Evolutionary conservation across 1,284 basidiomycete species (phyloP).

Genomic region (Fomitopsis pinicola): DNA sequence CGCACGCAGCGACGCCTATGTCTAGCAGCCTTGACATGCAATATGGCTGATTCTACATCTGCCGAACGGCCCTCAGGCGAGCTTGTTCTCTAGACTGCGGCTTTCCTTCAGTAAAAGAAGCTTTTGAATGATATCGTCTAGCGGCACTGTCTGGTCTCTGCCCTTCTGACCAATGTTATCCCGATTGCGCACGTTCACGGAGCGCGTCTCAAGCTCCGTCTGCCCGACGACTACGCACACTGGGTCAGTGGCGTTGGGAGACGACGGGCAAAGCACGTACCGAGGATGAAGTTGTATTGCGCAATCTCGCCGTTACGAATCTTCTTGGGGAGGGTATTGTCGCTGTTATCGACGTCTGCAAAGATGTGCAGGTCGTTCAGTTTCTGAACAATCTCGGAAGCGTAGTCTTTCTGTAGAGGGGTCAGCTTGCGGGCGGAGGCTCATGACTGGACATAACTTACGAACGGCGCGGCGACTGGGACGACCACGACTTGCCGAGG

Average conservation of each 20-base stretch:
- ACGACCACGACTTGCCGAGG: slow-evolving; percentile 94
- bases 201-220: slow-evolving; percentile 79
- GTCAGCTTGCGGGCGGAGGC: not conserved
- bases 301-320: slow-evolving; percentile 90
- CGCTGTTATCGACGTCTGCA: slow-evolving; percentile 89
- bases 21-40: not conserved
- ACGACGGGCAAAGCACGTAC: slow-evolving; percentile 40
- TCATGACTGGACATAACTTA: slow-evolving; percentile 38
- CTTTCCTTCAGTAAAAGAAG: slow-evolving; percentile 62
- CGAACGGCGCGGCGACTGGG: slow-evolving; percentile 85
- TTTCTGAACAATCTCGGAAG: slow-evolving; percentile 69
- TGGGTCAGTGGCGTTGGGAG: not conserved
- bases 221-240: slow-evolving; percentile 80
- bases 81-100: slow-evolving; percentile 56
- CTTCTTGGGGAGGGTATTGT: slow-evolving; percentile 96
- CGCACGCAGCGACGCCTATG: too few species aligned
- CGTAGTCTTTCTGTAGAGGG: slow-evolving; percentile 78
- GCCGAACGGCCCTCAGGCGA: slow-evolving; percentile 17
- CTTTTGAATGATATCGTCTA: slow-evolving; percentile 65
- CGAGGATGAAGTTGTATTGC: slow-evolving; percentile 97
- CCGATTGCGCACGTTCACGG: slow-evolving; percentile 94
- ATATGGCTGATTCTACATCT: not conserved
- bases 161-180: slow-evolving; percentile 87
- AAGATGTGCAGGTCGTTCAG: slow-evolving; percentile 76
- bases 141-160: slow-evolving; percentile 60